A percentile compares a stretch with the other conserved stretches of the same genome.
Conservation (phyloP, 2,329 filamentous ascomycete species). For the Claviceps sp. region DNA sequence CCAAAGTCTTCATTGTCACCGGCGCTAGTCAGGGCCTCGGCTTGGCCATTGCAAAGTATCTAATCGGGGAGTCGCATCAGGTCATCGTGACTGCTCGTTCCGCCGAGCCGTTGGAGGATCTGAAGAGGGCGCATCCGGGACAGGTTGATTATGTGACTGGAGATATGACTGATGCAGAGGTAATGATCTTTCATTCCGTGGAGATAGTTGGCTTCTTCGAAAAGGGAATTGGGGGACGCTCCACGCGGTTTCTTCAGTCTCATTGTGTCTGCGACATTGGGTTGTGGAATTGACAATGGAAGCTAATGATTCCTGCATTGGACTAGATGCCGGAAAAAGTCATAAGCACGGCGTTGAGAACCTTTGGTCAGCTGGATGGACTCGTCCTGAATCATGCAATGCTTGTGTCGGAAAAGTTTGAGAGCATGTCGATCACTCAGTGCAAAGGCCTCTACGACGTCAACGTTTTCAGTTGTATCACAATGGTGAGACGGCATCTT, state of each 20-base stretch:
- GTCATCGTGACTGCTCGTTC: slow-evolving; percentile 46
- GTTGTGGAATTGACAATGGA: not conserved
- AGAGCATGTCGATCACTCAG: slow-evolving; percentile 51
- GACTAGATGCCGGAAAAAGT: slow-evolving; percentile 43
- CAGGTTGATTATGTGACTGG: slow-evolving; percentile 43
- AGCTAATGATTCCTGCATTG: not conserved
- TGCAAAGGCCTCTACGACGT: slow-evolving; percentile 69
- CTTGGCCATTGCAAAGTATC: slow-evolving; percentile 36
- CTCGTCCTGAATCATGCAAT: slow-evolving; percentile 81
- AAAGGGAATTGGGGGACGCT: too few species aligned
- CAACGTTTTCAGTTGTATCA: slow-evolving; percentile 76
- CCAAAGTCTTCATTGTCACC: slow-evolving; percentile 58
- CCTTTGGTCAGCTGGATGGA: slow-evolving; percentile 64
- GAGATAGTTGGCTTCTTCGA: too few species aligned
- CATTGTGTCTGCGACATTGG: too few species aligned
- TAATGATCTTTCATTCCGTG: slow-evolving; percentile 11
- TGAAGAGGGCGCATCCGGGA: slow-evolving; percentile 37
- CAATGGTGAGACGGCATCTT: slow-evolving; percentile 33
- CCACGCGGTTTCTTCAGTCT: too few species aligned
- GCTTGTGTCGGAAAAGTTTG: slow-evolving; percentile 62
- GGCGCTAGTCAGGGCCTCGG: slow-evolving; percentile 52
- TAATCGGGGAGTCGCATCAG: slow-evolving; percentile 41
- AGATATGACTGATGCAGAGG: slow-evolving; percentile 40
- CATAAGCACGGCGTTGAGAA: slow-evolving; percentile 48
- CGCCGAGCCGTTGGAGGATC: slow-evolving; percentile 30